Evolutionary conservation across 306 rosid species (phyloP).

Genomic region (Neltuma alba): DNA sequence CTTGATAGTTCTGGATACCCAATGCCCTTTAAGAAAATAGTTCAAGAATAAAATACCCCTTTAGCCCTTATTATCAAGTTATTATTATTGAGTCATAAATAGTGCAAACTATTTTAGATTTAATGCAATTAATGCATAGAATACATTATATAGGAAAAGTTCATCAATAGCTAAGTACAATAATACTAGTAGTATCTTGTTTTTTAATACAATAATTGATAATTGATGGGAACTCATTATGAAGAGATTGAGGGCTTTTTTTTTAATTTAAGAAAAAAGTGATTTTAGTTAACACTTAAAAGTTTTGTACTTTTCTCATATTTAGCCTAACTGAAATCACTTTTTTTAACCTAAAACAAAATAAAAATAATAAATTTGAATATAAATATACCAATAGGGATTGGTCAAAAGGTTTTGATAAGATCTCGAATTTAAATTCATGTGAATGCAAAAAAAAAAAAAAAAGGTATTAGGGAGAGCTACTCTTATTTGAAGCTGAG

Average conservation of each 20-base stretch:
- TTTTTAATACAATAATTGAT: not conserved
- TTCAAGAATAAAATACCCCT: too few relatives aligned
- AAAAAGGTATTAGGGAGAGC: not conserved
- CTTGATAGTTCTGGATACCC: too few relatives aligned
- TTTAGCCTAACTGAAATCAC: too few relatives aligned
- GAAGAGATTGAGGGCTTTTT: not conserved
- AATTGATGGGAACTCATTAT: not conserved
- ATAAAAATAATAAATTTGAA: not conserved
- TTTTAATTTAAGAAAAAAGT: not conserved
- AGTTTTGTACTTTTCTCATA: too few relatives aligned
- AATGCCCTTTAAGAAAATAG: too few relatives aligned
- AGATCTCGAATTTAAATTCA: not conserved
- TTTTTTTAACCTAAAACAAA: too few relatives aligned
- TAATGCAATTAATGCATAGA: not conserved
- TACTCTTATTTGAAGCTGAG: not conserved
- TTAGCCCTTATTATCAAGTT: too few relatives aligned
- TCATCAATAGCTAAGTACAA: not conserved
- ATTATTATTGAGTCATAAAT: not conserved
- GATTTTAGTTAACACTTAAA: not conserved
- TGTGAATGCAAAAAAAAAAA: not conserved
- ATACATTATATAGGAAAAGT: not conserved
- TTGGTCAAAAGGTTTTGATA: not conserved
- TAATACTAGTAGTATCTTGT: not conserved
- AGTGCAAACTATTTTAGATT: not conserved
- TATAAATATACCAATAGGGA: not conserved